Base-by-base conservation (phyloP, 106 monocot genomes). In the Posidonia australis region DNA sequence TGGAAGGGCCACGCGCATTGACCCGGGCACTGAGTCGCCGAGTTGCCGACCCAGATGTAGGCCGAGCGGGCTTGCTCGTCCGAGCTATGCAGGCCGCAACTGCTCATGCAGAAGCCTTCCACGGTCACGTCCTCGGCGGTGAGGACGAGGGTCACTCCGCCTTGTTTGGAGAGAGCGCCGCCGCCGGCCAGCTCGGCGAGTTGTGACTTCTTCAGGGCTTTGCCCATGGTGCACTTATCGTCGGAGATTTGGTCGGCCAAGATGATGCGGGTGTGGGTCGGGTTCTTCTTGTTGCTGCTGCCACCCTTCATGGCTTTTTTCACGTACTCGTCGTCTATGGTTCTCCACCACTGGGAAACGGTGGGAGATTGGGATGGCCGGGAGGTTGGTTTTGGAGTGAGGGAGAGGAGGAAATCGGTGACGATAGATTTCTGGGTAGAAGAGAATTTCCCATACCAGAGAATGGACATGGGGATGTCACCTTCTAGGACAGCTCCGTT, bases 41-140 rank as follows among this genome's bases (percentile, higher is more conserved):
- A n/a, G n/a, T n/a, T n/a, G n/a, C n/a, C n/a, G n/a, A n/a, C n/a
- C 92, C 92, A 92, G 48, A 92, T 47, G 74, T 85, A 92, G 55
- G 59, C 14, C 45, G 70, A 26, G 4, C 20, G n/a, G n/a, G 13
- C 44, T 2, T 59, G 51, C 21, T 5, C 3, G 1, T 29, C 5
- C 48, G 78, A 59, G 27, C 65, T 67, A 30, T 75, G 76, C 20
- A 46, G 4, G 5, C 71, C 83, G 51, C 83, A 76, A 21, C 46
- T 62, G 66, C 63, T 79, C 54, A 43, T 58, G 76, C 83, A 79
- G 69, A 83, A 83, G 12, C 76, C 79, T 61, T 76, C 76, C 12
- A 83, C 83, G n/a, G 76, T 26, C 13, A 83, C 79, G 72, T 83
- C 76, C n/a, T 72, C 36, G 5, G 72, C 78, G 3, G 83, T 79